These are phyloP conservation scores for Nigrograna mackinnonii DNA, from an alignment of 2,329 filamentous ascomycete genomes.

Conservation along the genomic window DNA sequence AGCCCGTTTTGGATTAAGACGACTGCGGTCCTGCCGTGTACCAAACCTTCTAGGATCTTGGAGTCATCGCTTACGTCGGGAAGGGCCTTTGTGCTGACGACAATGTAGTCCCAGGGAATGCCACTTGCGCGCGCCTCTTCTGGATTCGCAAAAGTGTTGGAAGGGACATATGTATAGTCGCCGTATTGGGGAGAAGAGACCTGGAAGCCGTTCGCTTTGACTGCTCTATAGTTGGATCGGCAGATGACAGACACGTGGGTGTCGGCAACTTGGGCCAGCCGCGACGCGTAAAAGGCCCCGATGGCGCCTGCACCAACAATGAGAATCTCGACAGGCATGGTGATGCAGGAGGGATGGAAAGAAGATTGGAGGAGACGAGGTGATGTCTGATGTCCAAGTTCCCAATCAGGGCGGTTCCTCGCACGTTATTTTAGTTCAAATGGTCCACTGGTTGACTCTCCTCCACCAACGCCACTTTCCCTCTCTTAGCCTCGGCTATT, in stretches of 20 bases:
- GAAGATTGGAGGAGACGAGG: not conserved
- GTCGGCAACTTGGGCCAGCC: slow-evolving; percentile 62
- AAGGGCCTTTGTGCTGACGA: slow-evolving; percentile 72
- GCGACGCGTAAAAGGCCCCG: slow-evolving; percentile 72
- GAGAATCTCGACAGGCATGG: slow-evolving; percentile 57
- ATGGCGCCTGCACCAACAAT: slow-evolving; percentile 74
- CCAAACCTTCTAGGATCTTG: slow-evolving; percentile 62
- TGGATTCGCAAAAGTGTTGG: slow-evolving; percentile 65
- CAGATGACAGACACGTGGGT: slow-evolving; percentile 71
- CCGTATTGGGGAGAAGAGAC: slow-evolving; percentile 70
- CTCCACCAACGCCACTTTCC: no score
- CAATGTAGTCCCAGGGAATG: slow-evolving; percentile 65
- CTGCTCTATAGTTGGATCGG: slow-evolving; percentile 71
- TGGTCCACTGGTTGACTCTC: no score
- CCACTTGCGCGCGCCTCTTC: slow-evolving; percentile 55
- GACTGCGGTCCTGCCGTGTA: slow-evolving; percentile 58
- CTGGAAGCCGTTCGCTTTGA: slow-evolving; percentile 64
- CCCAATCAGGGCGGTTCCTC: not conserved
- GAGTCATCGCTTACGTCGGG: slow-evolving; percentile 68
- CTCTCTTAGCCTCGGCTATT: no score
- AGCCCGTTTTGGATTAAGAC: slow-evolving; percentile 73
- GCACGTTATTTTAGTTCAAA: no score
- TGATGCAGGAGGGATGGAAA: not conserved
- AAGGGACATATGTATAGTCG: slow-evolving; percentile 65
- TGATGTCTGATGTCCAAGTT: not conserved